Percentiles rank a stretch among this genome's conserved stretches.
Conservation (phyloP, 2,329 filamentous ascomycete species). For the Colletotrichum lini region DNA sequence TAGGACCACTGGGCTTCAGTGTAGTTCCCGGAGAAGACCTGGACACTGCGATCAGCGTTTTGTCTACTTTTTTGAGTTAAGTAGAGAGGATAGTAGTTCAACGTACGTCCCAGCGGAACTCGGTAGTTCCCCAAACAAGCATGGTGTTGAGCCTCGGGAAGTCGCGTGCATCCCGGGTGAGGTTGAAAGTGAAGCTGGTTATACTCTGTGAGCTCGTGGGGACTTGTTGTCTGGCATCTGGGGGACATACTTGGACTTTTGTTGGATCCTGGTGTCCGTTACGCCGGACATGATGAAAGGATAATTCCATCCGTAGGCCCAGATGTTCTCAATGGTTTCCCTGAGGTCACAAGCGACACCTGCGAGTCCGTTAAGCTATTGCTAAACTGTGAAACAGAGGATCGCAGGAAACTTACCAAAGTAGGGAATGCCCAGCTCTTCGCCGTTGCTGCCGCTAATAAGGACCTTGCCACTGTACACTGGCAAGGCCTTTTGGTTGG, state of each 20-base stretch:
- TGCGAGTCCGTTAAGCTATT: neutral
- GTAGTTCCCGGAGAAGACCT: conserved; percentile 57
- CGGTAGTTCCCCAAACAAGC: conserved; percentile 21
- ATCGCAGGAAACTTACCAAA: conserved; percentile 41
- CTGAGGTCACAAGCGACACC: conserved; percentile 36
- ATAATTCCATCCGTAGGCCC: conserved; percentile 11
- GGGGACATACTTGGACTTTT: conserved; percentile 21
- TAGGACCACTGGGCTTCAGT: conserved; percentile 58
- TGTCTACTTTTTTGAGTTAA: no score
- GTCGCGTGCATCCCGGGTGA: conserved; percentile 30
- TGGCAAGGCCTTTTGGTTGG: conserved; percentile 48
- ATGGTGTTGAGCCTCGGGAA: conserved; percentile 34
- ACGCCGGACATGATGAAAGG: conserved; percentile 5
- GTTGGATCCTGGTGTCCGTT: neutral
- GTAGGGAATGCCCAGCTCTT: conserved; percentile 52
- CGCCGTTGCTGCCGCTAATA: conserved; percentile 49
- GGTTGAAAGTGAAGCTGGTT: conserved; percentile 37
- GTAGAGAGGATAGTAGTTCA: no score
- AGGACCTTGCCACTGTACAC: conserved; percentile 53
- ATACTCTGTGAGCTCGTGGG: neutral
- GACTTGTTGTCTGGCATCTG: neutral
- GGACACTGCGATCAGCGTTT: neutral
- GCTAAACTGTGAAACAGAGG: no score
- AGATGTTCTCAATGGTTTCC: conserved; percentile 31
- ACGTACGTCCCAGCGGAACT: conserved; percentile 47